Conservation (phyloP, 805 yeast genomes). For the Tetrapisispora fleetii region DNA sequence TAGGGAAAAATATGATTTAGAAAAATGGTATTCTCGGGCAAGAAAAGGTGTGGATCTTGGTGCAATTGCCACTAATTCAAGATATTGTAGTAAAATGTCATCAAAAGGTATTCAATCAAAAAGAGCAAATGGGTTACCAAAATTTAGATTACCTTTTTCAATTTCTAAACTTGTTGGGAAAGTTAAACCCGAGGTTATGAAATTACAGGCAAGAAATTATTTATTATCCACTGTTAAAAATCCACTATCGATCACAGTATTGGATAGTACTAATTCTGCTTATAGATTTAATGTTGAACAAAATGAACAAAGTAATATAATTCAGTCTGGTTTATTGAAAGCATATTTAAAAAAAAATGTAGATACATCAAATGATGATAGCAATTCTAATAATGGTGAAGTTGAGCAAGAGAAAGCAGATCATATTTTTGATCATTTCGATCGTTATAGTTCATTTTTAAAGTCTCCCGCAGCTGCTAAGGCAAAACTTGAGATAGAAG, state of each 20-base stretch:
- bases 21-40: slow-evolving; percentile 11
- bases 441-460: slow-evolving; percentile 13
- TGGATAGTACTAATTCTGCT: slow-evolving; percentile 9
- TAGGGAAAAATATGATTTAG: slow-evolving; percentile 12
- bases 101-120: neutral
- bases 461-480: slow-evolving; percentile 4
- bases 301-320: slow-evolving; percentile 8
- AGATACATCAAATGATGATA: neutral
- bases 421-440: slow-evolving; percentile 14
- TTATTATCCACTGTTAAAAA: slow-evolving; percentile 9
- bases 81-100: neutral
- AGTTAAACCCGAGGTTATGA: slow-evolving; percentile 25
- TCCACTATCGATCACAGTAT: slow-evolving; percentile 15
- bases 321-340: slow-evolving; percentile 13
- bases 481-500: slow-evolving; percentile 10
- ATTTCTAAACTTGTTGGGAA: slow-evolving; percentile 12
- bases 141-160: slow-evolving; percentile 8
- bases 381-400: too few species aligned
- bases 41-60: slow-evolving; percentile 5
- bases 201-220: slow-evolving; percentile 21
- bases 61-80: neutral
- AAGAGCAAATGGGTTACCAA: neutral
- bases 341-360: slow-evolving; percentile 6
- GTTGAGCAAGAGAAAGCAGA: neutral
- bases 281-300: slow-evolving; percentile 10